phyloP scores from a whole-genome alignment of 352 stramenopile genomes.

The Pythium utonaiense region DNA sequence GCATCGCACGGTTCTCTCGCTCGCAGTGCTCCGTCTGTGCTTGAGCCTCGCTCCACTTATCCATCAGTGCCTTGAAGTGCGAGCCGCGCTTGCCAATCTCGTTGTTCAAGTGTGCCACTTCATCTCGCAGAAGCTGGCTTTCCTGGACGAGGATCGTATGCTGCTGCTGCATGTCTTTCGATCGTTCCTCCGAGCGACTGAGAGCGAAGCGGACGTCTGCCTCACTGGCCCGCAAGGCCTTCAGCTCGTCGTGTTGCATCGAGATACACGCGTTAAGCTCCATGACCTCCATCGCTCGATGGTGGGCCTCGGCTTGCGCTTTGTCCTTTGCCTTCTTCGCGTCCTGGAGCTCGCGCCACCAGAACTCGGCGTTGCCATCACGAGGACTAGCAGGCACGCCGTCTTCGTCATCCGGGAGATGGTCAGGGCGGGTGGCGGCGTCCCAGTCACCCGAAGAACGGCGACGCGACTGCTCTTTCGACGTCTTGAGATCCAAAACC shows the following conservation, averaged over 20 bases:
- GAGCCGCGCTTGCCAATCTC: slow-evolving; percentile 57
- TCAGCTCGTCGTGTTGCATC: slow-evolving; percentile 74
- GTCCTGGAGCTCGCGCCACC: slow-evolving; percentile 57
- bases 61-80: slow-evolving; percentile 64
- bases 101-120: slow-evolving; percentile 40
- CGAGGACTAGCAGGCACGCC: slow-evolving; percentile 12
- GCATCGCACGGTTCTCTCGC: slow-evolving; percentile 42
- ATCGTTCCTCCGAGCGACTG: slow-evolving; percentile 37
- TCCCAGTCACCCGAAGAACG: slow-evolving; percentile 18
- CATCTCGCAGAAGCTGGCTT: slow-evolving; percentile 48
- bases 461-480: slow-evolving; percentile 18
- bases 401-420: not conserved
- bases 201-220: slow-evolving; percentile 36
- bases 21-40: slow-evolving; percentile 56
- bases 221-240: slow-evolving; percentile 38
- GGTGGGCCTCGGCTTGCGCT: slow-evolving; percentile 47
- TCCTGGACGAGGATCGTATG: slow-evolving; percentile 50
- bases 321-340: slow-evolving; percentile 52
- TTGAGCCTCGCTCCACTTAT: slow-evolving; percentile 70
- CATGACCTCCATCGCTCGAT: slow-evolving; percentile 56
- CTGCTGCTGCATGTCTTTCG: slow-evolving; percentile 45
- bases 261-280: slow-evolving; percentile 71
- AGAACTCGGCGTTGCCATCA: slow-evolving; percentile 36
- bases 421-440: not conserved
- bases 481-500: slow-evolving; percentile 50